Percentiles rank a stretch among this genome's conserved stretches.
Evolutionary conservation across 495 filamentous ascomycete species (phyloP).

Genomic region (Daldinia concentrica): DNA sequence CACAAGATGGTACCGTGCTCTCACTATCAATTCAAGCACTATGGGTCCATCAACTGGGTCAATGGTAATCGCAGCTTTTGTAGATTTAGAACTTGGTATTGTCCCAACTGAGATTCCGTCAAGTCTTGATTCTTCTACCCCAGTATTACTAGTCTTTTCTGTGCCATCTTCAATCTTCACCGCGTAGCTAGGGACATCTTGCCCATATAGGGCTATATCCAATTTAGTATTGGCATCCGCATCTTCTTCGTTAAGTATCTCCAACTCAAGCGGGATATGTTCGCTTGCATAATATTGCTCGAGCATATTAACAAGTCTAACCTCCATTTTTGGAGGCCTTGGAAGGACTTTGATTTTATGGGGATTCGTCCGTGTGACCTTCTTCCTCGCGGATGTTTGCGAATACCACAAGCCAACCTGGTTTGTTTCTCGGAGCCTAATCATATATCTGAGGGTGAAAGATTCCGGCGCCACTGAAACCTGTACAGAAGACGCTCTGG

Average conservation of each 20-base stretch:
- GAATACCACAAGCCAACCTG: slow-evolving; percentile 65
- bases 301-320: slow-evolving; percentile 67
- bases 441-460: slow-evolving; percentile 74
- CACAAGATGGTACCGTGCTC: slow-evolving; percentile 76
- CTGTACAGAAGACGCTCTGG: slow-evolving; percentile 69
- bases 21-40: slow-evolving; percentile 75
- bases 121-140: slow-evolving; percentile 49
- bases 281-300: slow-evolving; percentile 88
- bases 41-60: slow-evolving; percentile 61
- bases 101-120: slow-evolving; percentile 49
- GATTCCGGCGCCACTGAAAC: slow-evolving; percentile 68
- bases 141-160: slow-evolving; percentile 37
- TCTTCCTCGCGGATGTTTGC: slow-evolving; percentile 55
- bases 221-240: slow-evolving; percentile 75
- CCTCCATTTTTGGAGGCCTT: slow-evolving; percentile 89
- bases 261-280: slow-evolving; percentile 69
- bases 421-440: slow-evolving; percentile 60
- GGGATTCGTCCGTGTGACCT: slow-evolving; percentile 58
- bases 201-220: slow-evolving; percentile 73
- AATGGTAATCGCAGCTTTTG: slow-evolving; percentile 56
- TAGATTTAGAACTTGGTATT: slow-evolving; percentile 61
- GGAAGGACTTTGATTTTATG: slow-evolving; percentile 75
- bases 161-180: slow-evolving; percentile 54
- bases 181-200: slow-evolving; percentile 58
- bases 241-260: slow-evolving; percentile 84